A percentile compares a stretch with the other conserved stretches of the same genome.
phyloP scores from a whole-genome alignment of 306 rosid species.

The Hippophae rhamnoides region DNA sequence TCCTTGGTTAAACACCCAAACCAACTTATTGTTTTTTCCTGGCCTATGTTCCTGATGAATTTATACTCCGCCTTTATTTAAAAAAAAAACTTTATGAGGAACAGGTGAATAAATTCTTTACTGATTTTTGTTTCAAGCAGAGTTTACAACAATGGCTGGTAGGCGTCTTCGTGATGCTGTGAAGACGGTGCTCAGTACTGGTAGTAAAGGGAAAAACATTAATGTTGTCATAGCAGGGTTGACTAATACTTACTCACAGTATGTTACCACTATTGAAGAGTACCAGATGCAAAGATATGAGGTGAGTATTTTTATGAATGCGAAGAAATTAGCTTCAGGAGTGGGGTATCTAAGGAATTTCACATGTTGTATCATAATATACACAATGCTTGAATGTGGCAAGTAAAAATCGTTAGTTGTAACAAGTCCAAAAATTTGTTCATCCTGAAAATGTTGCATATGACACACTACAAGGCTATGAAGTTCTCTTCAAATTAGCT shows the following conservation, averaged over 20 bases:
- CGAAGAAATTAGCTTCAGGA: too few species aligned
- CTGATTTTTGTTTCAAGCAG: slow-evolving; percentile 30
- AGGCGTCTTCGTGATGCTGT: slow-evolving; percentile 90
- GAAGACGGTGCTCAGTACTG: slow-evolving; percentile 38
- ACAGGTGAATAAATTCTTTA: slow-evolving; percentile 4
- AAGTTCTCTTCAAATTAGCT: too few species aligned
- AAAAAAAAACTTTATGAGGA: slow-evolving; percentile 5
- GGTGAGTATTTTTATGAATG: slow-evolving; percentile 38
- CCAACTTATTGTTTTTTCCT: too few species aligned
- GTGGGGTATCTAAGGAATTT: too few species aligned
- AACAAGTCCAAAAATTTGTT: not conserved
- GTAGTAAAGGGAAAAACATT: slow-evolving; percentile 26
- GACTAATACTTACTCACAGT: slow-evolving; percentile 84
- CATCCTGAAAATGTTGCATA: too few species aligned
- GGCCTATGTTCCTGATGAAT: too few species aligned
- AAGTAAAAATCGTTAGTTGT: too few species aligned
- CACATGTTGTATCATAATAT: too few species aligned
- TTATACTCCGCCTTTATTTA: not conserved
- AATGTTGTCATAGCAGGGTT: slow-evolving; percentile 76
- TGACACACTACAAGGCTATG: too few species aligned
- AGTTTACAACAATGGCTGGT: slow-evolving; percentile 93
- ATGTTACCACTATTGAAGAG: slow-evolving; percentile 76
- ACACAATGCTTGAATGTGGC: too few species aligned
- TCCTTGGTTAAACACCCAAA: too few species aligned
- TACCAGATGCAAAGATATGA: slow-evolving; percentile 83